Evolutionary conservation across 306 rosid genomes (phyloP).

Genomic region (Lagenaria siceraria): DNA sequence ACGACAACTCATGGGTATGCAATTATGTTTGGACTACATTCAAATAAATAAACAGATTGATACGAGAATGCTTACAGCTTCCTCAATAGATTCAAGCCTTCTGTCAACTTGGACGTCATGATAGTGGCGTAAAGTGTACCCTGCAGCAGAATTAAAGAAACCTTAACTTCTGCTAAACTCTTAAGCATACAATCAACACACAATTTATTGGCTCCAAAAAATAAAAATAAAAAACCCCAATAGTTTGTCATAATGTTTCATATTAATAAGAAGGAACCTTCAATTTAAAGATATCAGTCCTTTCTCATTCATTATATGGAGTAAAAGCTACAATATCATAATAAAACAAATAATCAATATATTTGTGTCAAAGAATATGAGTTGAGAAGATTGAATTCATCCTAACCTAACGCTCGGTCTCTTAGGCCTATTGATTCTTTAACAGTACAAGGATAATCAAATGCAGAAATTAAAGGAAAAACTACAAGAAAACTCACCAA

Average conservation of each 20-base stretch:
- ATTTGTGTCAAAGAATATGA: neutral
- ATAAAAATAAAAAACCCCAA: neutral
- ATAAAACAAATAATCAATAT: neutral
- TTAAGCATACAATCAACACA: neutral
- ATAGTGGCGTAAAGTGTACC: conserved; percentile 65
- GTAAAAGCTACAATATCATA: neutral
- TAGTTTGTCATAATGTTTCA: neutral
- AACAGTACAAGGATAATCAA: conserved; percentile 3
- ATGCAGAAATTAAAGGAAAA: neutral
- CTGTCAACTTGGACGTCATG: conserved; percentile 58
- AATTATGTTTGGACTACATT: neutral
- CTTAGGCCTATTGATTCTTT: neutral
- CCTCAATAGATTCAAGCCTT: conserved; percentile 82
- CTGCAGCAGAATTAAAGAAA: conserved; percentile 22
- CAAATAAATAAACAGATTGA: neutral
- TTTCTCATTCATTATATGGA: neutral
- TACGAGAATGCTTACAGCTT: conserved; percentile 30
- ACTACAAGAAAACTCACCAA: conserved; percentile 33
- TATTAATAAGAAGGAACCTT: neutral
- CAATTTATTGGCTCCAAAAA: neutral
- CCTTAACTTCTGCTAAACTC: neutral
- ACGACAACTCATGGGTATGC: neutral
- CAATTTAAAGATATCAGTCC: neutral
- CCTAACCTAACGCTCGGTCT: no score
- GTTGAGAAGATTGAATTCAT: neutral